Evolutionary conservation across 2,329 filamentous ascomycete genomes (phyloP).

Genomic region (Ophiostoma perfectum): DNA sequence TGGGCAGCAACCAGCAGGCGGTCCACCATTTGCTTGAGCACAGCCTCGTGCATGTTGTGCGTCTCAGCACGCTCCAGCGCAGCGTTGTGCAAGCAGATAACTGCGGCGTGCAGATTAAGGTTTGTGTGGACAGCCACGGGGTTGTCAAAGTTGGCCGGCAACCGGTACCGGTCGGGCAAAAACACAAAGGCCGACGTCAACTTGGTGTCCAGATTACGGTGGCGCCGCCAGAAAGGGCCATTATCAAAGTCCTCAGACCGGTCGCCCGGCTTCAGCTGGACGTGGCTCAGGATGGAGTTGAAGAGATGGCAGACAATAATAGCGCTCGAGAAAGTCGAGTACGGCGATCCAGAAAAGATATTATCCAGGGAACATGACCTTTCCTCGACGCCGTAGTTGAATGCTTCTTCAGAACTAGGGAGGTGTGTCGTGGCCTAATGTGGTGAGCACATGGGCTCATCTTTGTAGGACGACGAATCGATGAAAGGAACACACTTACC

Average conservation of each 20-base stretch:
- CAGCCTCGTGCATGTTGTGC: conserved; percentile 57
- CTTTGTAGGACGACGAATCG: neutral
- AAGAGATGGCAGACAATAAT: conserved; percentile 73
- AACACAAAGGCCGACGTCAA: conserved; percentile 73
- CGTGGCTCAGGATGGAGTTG: conserved; percentile 72
- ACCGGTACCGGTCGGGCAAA: conserved; percentile 65
- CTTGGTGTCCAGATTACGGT: conserved; percentile 75
- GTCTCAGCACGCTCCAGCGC: conserved; percentile 78
- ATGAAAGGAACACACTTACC: conserved; percentile 33
- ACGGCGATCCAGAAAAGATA: conserved; percentile 54
- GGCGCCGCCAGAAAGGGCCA: conserved; percentile 80
- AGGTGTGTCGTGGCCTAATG: conserved; percentile 64
- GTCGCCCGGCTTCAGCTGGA: conserved; percentile 67
- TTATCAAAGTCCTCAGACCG: conserved; percentile 66
- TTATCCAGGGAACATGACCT: conserved; percentile 59
- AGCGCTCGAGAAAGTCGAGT: conserved; percentile 68
- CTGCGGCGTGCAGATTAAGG: conserved; percentile 79
- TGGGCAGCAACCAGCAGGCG: conserved; percentile 74
- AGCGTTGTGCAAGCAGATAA: conserved; percentile 84
- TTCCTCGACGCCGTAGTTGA: conserved; percentile 59
- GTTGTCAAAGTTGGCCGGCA: conserved; percentile 64
- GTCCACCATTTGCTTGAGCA: conserved; percentile 65
- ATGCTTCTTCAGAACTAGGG: conserved; percentile 74
- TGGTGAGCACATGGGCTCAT: conserved; percentile 26
- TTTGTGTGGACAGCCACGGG: conserved; percentile 75